Base-by-base conservation (phyloP, 163 green algal genomes). In the Coccomyxa subellipsoidea region DNA sequence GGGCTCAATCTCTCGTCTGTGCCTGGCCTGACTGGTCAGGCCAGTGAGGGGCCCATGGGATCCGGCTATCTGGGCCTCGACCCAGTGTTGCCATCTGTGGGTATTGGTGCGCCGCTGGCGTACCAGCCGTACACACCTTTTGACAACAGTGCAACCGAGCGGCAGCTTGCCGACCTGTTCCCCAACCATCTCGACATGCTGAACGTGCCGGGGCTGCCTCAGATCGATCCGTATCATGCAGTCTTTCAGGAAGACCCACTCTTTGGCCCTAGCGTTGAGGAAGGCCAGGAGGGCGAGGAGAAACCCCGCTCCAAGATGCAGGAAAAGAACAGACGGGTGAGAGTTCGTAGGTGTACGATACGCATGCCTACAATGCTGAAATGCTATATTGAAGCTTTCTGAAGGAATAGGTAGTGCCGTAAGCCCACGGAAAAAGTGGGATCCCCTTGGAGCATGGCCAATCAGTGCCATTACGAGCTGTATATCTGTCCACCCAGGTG, bases 281-380 rank as follows among this genome's bases (percentile, higher is more conserved):
- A 35, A 18, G 66, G 66, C 18, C 32, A 40, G 32, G 70, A 77
- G 70, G 70, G 70, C 70, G 70, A 77, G 70, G 70, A 40, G 31
- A 77, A 77, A 34, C 32, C 70, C 10, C 31, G 70, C 31, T 77
- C 70, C 31, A 77, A 77, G 32, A 77, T 77, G 70, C 70, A 77
- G 32, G 70, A 77, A 32, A 77, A 77, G 70, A 77, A 77, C 32
- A 31, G 70, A 8, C 31, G 70, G 70, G 70, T 77, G 32, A 47
- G 70, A 12, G 18, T 25, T 34, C n/a, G n/a, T n/a, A n/a, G n/a
- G n/a, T n/a, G n/a, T n/a, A n/a, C n/a, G n/a, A n/a, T n/a, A n/a
- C n/a, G n/a, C n/a, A n/a, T n/a, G n/a, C n/a, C n/a, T n/a, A n/a
- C n/a, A n/a, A n/a, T n/a, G n/a, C n/a, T n/a, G n/a, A n/a, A n/a